Base-by-base conservation (phyloP, 495 filamentous ascomycete genomes). In the Penicillium simplicissimum region DNA sequence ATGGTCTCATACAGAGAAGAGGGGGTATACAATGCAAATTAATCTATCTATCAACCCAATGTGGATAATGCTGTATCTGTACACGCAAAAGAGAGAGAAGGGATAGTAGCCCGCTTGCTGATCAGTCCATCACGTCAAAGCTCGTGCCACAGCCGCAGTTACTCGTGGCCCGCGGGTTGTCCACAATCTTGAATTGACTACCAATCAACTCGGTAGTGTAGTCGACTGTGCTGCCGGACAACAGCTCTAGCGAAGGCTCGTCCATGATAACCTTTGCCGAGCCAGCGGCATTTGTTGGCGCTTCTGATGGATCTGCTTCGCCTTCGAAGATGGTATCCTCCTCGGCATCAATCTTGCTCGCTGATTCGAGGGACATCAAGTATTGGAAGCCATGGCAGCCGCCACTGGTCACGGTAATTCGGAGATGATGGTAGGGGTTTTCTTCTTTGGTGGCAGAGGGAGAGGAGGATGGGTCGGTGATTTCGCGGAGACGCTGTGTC, bases 371-470 rank as follows among this genome's bases (percentile, higher is more conserved):
- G 7, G 89, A 89, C 90, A 98, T 96, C 31, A 96, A 81, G 69
- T 97, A 98, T 74, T 98, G 95, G 76, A 98, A 98, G 19, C 95
- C 95, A 77, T 98, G 96, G 75, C 95, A 98, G 37, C 95, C 95
- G 60, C 95, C 95, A 49, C 85, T 88, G 61, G 95, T 91, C 31
- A 98, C 93, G 42, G 90, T 88, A 67, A 98, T 89, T 45, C 95
- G 91, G 17, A 98, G 85, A 10, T 91, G 89, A 37, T 96, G 85
- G 67, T 88, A 78, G 4, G 93, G 90, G 76, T 96, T 96, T 48
- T 81, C 75, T 74, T 96, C 90, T 63, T 87, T 87, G 17, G 76
- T 70, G 45, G 74, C 71, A 52, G 73, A 79, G 33, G 74, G 74
- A 40, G 70, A 78, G 42, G 74, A 74, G 42, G 75, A 69, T 43